Conservation (phyloP, 495 filamentous ascomycete species). For the Glarea lozoyensis region DNA sequence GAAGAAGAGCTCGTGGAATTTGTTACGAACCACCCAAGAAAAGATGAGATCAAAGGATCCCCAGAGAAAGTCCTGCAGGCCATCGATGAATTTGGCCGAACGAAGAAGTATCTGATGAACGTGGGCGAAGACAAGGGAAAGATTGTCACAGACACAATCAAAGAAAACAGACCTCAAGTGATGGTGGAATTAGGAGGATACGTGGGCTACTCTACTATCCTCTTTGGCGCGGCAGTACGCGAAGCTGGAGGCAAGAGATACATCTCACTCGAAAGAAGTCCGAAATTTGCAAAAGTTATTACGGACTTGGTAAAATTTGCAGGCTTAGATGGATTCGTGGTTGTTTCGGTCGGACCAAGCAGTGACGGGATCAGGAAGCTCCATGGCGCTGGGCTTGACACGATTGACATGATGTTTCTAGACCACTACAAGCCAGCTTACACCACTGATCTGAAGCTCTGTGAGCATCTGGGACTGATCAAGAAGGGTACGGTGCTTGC, state of each 20-base stretch:
- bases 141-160: conserved; percentile 56
- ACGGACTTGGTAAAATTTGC: conserved; percentile 56
- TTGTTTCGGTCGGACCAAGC: conserved; percentile 57
- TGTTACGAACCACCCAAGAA: conserved; percentile 46
- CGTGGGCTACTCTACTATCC: conserved; percentile 68
- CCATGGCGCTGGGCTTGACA: conserved; percentile 5
- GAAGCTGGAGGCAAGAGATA: conserved; percentile 51
- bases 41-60: conserved; percentile 50
- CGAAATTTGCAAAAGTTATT: conserved; percentile 57
- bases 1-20: conserved; percentile 65
- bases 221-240: conserved; percentile 56
- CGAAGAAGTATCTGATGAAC: conserved; percentile 67
- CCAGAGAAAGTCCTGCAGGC: conserved; percentile 53
- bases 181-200: conserved; percentile 81
- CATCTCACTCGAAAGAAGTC: conserved; percentile 58
- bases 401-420: conserved; percentile 61
- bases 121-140: conserved; percentile 65
- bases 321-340: conserved; percentile 55
- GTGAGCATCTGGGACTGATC: conserved; percentile 58
- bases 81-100: conserved; percentile 63
- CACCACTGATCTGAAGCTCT: conserved; percentile 60
- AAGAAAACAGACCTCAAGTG: conserved; percentile 49
- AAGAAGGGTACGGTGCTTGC: conserved; percentile 50
- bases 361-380: conserved; percentile 49
- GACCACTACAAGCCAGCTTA: conserved; percentile 72